Evolutionary conservation across 2,329 filamentous ascomycete genomes (phyloP).

Genomic region (Aspergillus candidus): DNA sequence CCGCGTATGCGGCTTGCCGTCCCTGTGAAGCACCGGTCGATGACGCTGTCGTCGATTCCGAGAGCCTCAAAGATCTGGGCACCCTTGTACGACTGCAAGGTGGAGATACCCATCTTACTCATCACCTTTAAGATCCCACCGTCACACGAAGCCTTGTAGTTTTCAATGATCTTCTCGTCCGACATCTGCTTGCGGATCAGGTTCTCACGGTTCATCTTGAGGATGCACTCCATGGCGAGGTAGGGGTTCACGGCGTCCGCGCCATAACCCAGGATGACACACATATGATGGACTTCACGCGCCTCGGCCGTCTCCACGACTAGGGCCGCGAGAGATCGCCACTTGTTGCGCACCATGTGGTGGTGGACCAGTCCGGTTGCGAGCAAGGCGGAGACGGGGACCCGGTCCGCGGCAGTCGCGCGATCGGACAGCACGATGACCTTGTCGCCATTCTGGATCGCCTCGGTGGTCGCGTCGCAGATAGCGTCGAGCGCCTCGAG

Average conservation of each 20-base stretch:
- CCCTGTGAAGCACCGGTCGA: conserved; percentile 90
- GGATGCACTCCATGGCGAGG: conserved; percentile 89
- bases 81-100: conserved; percentile 91
- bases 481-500: conserved; percentile 81
- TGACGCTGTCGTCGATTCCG: conserved; percentile 83
- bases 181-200: conserved; percentile 84
- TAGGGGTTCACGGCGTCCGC: conserved; percentile 93
- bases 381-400: conserved; percentile 77
- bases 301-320: conserved; percentile 91
- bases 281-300: conserved; percentile 97
- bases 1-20: conserved; percentile 92
- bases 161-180: conserved; percentile 77
- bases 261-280: conserved; percentile 92
- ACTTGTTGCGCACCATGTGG: conserved; percentile 90
- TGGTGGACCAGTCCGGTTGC: conserved; percentile 94
- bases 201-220: conserved; percentile 92
- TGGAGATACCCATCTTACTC: conserved; percentile 99
- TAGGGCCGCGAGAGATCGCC: conserved; percentile 81
- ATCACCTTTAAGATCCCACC: conserved; percentile 97
- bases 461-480: conserved; percentile 75
- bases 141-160: conserved; percentile 95
- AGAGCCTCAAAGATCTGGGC: conserved; percentile 97
- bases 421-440: conserved; percentile 87
- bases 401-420: conserved; percentile 72
- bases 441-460: conserved; percentile 75